Conservation (phyloP, 352 stramenopile genomes). For the Peronospora destructor region DNA sequence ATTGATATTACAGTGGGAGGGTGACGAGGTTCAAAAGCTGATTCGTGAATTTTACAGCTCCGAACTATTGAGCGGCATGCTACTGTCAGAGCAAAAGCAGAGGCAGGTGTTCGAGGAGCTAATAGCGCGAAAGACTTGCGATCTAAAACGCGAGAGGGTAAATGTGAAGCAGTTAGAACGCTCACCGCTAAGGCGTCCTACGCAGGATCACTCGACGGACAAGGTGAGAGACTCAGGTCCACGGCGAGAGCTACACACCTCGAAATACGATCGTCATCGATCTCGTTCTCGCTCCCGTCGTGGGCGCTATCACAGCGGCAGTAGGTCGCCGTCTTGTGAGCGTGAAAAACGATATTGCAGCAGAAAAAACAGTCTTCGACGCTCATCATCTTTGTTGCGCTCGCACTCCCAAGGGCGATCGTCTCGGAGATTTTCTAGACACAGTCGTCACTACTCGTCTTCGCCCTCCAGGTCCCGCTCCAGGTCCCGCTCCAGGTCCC, state of each 20-base stretch:
- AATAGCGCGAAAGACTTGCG: conserved; percentile 1
- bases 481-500: conserved; percentile 30
- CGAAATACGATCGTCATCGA: conserved; percentile 10
- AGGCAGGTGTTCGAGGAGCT: conserved; percentile 26
- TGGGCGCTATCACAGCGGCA: conserved; percentile 21
- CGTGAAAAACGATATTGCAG: conserved; percentile 14
- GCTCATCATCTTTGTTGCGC: conserved; percentile 32
- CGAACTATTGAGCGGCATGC: conserved; percentile 8
- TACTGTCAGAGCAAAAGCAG: conserved; percentile 23
- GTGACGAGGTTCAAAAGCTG: conserved; percentile 19
- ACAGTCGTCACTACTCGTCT: conserved; percentile 18
- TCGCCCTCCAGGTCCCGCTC: conserved; percentile 29
- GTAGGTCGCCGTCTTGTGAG: conserved; percentile 15
- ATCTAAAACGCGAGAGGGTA: neutral
- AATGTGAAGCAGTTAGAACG: conserved; percentile 7
- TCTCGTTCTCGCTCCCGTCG: conserved; percentile 16
- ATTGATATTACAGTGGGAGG: conserved; percentile 17
- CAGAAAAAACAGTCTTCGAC: conserved; percentile 16
- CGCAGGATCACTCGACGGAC: conserved; percentile 6
- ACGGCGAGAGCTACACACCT: conserved; percentile 15
- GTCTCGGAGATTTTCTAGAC: conserved; percentile 14
- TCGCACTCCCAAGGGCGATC: conserved; percentile 22
- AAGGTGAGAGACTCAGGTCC: conserved; percentile 6
- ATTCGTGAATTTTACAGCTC: conserved; percentile 27
- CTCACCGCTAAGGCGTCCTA: neutral